A percentile compares a stretch with the other conserved stretches of the same genome.
Conservation (phyloP, 495 filamentous ascomycete genomes). For the Aspergillus saccharolyticus region DNA sequence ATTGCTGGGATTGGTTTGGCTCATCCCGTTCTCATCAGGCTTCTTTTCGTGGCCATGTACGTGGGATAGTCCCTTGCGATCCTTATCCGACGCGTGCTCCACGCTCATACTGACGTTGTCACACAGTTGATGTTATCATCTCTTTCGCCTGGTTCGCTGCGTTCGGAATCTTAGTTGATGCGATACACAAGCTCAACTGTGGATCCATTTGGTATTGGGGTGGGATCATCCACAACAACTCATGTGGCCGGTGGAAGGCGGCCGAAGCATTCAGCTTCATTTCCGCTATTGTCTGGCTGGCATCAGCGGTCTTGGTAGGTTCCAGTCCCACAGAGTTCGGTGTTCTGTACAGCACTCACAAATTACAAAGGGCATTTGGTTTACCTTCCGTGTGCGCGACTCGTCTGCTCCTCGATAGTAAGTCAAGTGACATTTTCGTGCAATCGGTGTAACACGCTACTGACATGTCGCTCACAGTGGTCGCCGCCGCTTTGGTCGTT, state of each 20-base stretch:
- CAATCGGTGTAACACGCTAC: not conserved
- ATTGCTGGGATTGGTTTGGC: slow-evolving; percentile 47
- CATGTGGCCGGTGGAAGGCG: slow-evolving; percentile 61
- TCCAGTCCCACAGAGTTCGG: not conserved
- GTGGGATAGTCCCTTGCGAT: slow-evolving; percentile 12
- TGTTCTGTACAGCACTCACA: slow-evolving; percentile 1
- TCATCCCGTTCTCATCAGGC: slow-evolving; percentile 48
- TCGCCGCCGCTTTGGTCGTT: slow-evolving; percentile 13
- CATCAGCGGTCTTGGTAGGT: slow-evolving; percentile 48
- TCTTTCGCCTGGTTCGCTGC: slow-evolving; percentile 59
- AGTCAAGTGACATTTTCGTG: not conserved
- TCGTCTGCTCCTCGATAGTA: slow-evolving; percentile 15
- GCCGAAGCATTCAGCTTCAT: slow-evolving; percentile 63
- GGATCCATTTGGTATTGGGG: slow-evolving; percentile 51
- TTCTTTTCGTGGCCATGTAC: slow-evolving; percentile 44
- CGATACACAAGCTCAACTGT: slow-evolving; percentile 45
- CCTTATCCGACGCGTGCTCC: too few relatives aligned
- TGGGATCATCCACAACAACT: slow-evolving; percentile 29
- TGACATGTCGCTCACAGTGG: not conserved
- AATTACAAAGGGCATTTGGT: slow-evolving; percentile 35
- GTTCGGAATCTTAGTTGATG: slow-evolving; percentile 59
- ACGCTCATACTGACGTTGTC: slow-evolving; percentile 4
- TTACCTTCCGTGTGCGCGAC: slow-evolving; percentile 34
- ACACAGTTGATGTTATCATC: slow-evolving; percentile 51
- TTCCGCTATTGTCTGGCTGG: slow-evolving; percentile 63